A percentile compares a stretch with the other conserved stretches of the same genome.
phyloP scores from a whole-genome alignment of 176 grass and related monocot species.

The Triticum timopheevii region DNA sequence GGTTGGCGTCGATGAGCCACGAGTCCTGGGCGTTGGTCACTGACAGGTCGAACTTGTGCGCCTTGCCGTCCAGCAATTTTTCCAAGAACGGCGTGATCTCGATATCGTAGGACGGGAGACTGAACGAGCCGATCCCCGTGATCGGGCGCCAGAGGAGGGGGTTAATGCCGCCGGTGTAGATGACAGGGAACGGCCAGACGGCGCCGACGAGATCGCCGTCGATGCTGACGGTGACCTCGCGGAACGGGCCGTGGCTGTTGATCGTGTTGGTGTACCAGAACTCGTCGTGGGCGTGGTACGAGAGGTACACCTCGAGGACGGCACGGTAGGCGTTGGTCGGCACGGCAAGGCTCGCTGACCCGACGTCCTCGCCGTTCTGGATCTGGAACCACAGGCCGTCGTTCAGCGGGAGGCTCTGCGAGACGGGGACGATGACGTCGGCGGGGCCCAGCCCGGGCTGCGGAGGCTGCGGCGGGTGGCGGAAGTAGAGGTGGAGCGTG shows the following conservation, averaged over 20 bases:
- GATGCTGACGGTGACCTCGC: conserved; percentile 60
- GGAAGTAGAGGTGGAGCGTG: conserved; percentile 75
- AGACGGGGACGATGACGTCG: conserved; percentile 64
- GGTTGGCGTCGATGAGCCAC: conserved; percentile 83
- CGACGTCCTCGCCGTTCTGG: conserved; percentile 36
- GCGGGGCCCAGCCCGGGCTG: conserved; percentile 45
- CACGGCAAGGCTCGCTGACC: conserved; percentile 39
- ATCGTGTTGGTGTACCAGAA: conserved; percentile 70
- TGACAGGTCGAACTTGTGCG: conserved; percentile 56
- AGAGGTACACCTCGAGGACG: conserved; percentile 74
- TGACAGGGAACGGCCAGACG: conserved; percentile 84
- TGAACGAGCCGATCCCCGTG: conserved; percentile 81
- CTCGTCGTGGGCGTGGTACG: conserved; percentile 63
- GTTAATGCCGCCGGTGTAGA: conserved; percentile 75
- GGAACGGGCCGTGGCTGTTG: conserved; percentile 55
- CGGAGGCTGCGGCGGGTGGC: not conserved
- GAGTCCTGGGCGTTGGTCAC: conserved; percentile 57
- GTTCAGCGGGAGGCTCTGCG: conserved; percentile 50
- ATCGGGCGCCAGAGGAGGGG: conserved; percentile 76
- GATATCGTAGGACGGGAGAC: conserved; percentile 74
- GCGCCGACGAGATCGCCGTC: conserved; percentile 67
- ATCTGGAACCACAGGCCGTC: conserved; percentile 71
- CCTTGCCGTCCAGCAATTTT: conserved; percentile 54
- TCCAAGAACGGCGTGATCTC: conserved; percentile 78
- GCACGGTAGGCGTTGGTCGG: conserved; percentile 69